These are phyloP conservation scores for Neurospora tetrasperma DNA, from an alignment of 495 filamentous ascomycete genomes.

Conservation along the genomic window DNA sequence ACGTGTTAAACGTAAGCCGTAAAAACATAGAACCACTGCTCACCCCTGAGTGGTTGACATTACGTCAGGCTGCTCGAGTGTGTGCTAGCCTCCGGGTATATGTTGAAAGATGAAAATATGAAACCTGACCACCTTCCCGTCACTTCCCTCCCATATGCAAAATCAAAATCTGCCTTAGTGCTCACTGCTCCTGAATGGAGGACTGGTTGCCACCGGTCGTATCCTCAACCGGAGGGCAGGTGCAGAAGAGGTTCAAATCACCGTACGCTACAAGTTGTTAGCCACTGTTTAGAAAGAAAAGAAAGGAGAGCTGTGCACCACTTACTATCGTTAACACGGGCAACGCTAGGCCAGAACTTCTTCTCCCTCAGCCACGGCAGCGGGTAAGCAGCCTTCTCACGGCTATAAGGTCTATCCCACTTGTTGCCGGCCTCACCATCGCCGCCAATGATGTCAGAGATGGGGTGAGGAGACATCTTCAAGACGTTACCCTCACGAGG, in stretches of 20 bases:
- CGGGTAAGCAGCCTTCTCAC: slow-evolving; percentile 84
- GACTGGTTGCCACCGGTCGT: slow-evolving; percentile 27
- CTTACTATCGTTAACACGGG: slow-evolving; percentile 83
- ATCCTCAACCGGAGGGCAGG: slow-evolving; percentile 76
- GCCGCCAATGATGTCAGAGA: slow-evolving; percentile 63
- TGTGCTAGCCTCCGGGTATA: neutral
- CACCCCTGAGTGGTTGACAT: neutral
- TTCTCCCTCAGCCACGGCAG: slow-evolving; percentile 79
- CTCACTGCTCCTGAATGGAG: slow-evolving; percentile 13
- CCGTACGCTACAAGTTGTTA: slow-evolving; percentile 55
- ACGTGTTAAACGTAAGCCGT: neutral
- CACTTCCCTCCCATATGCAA: neutral
- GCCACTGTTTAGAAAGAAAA: neutral
- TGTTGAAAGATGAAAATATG: neutral
- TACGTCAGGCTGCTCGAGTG: neutral
- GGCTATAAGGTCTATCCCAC: slow-evolving; percentile 70
- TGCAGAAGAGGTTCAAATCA: slow-evolving; percentile 91
- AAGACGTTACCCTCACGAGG: slow-evolving; percentile 80
- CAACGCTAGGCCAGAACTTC: slow-evolving; percentile 96
- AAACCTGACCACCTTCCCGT: neutral
- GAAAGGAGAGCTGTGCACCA: slow-evolving; percentile 1
- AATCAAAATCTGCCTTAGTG: neutral
- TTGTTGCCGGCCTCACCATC: slow-evolving; percentile 38
- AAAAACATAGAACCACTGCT: neutral
- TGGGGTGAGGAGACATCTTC: slow-evolving; percentile 84